Evolutionary conservation across 805 yeast species (phyloP), one percentile per base, ranked within the genome.

Genomic region (Kodamaea sagamina): DNA sequence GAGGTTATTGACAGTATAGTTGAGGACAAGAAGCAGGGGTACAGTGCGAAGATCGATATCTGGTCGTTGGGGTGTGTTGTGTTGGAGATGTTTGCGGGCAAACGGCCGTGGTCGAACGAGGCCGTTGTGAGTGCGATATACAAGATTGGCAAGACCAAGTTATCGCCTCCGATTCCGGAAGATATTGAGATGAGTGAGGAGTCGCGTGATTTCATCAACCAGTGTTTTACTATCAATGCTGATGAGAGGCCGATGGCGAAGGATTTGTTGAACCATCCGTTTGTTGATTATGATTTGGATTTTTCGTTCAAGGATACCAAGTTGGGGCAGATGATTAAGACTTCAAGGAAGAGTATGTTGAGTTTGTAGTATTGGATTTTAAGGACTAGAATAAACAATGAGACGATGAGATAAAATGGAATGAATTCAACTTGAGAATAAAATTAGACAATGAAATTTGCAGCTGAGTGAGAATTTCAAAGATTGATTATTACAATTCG

Each of bases 31-130:
- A 82, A 82, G 50, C 93, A 85, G 59, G 99, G 99, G 0, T 93
- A 93, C 61, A 88, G 95, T 69, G 99, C 99, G 15, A 93, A 93
- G 65, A 89, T 93, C 17, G 99, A 93, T 64, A 90, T 93, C 29
- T 93, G 99, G 99, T 90, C 98, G 0, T 64, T 92, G 17, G 99
- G 99, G 1, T 93, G 99, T 70, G 97, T 93, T 35, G 95, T 93
- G 18, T 62, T 93, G 41, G 99, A 93, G 63, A 93, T 93, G 98
- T 89, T 86, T 73, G 97, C 97, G 0, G 99, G 98, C 1, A 80
- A 89, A 52, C 72, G 99, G 44, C 99, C 99, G 0, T 93, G 99
- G 99, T 87, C 95, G 1, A 89, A 93, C 48, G 83, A 86, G 51
- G 98, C 92, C 36, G 95, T 92, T 11, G 87, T 90, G 16, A 93